phyloP scores from a whole-genome alignment of 1,284 basidiomycete genomes.

The Stereum hirsutum region DNA sequence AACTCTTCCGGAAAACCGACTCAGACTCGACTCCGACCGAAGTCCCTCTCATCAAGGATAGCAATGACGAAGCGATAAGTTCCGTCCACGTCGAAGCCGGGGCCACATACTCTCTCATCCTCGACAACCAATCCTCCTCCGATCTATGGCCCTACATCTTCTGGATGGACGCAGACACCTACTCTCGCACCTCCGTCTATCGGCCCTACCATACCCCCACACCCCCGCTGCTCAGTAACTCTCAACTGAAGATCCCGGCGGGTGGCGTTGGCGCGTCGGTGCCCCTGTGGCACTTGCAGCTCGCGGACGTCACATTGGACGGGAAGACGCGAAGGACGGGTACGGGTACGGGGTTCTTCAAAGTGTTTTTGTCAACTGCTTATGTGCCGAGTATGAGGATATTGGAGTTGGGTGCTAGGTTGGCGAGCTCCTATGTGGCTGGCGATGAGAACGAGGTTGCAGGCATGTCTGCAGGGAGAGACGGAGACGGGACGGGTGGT shows the following conservation, averaged over 20 bases:
- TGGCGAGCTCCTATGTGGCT: too few relatives aligned
- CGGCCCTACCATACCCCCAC: constrained; percentile 22
- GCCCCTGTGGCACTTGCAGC: constrained; percentile 23
- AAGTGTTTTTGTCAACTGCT: constrained; percentile 34
- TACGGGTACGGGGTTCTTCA: constrained; percentile 35
- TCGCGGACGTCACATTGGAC: constrained; percentile 20
- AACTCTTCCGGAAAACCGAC: constrained; percentile 26
- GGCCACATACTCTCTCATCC: constrained; percentile 26
- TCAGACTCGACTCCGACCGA: constrained; percentile 22
- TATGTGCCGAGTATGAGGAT: constrained; percentile 32
- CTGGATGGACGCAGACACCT: constrained; percentile 35
- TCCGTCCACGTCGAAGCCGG: constrained; percentile 22
- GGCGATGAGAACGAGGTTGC: too few relatives aligned
- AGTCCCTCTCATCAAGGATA: constrained; percentile 29
- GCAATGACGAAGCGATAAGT: constrained; percentile 28
- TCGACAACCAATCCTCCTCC: constrained; percentile 29
- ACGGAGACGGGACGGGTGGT: too few relatives aligned
- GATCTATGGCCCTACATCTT: constrained; percentile 39
- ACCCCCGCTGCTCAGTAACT: constrained; percentile 25
- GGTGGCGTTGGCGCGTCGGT: constrained; percentile 20
- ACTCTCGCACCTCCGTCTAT: constrained; percentile 32
- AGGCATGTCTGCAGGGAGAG: too few relatives aligned
- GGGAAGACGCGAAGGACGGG: too few relatives aligned
- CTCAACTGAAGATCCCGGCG: constrained; percentile 25
- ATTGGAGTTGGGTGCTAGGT: constrained; percentile 33